Evolutionary conservation across 2,329 filamentous ascomycete species (phyloP).

Genomic region (Dactylonectria estremocensis): DNA sequence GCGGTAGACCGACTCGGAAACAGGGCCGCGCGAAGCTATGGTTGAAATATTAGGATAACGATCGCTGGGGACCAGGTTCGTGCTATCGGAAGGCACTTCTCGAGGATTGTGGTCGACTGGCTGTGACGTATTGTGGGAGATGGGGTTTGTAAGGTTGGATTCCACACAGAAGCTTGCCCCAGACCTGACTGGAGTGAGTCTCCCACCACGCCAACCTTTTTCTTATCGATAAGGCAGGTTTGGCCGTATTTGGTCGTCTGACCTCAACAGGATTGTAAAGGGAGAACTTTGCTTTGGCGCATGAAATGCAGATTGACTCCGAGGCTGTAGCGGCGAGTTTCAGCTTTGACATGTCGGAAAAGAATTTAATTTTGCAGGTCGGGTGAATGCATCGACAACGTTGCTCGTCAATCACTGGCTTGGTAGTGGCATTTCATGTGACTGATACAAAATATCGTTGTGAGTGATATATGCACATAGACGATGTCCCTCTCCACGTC

Average conservation of each 20-base stretch:
- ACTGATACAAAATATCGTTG: background rate
- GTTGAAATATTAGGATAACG: background rate
- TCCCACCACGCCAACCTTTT: conserved; percentile 43
- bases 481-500: background rate
- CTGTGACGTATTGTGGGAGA: conserved; percentile 44
- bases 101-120: conserved; percentile 27
- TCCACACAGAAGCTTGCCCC: conserved; percentile 33
- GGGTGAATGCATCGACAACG: conserved; percentile 7
- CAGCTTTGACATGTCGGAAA: conserved; percentile 11
- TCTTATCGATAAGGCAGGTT: conserved; percentile 51
- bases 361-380: background rate
- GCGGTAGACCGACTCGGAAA: conserved; percentile 21
- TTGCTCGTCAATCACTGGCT: conserved; percentile 4
- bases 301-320: background rate
- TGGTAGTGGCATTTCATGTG: background rate
- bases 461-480: conserved; percentile 7
- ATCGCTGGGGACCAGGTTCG: background rate
- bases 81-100: conserved; percentile 13
- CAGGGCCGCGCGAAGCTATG: conserved; percentile 18
- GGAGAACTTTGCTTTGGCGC: conserved; percentile 3
- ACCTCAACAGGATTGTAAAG: conserved; percentile 9
- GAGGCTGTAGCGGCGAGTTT: background rate
- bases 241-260: conserved; percentile 19
- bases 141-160: conserved; percentile 45
- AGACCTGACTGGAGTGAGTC: conserved; percentile 29